Evolutionary conservation across 139 green algal species (phyloP).

Genomic region (Coccomyxa sp.): DNA sequence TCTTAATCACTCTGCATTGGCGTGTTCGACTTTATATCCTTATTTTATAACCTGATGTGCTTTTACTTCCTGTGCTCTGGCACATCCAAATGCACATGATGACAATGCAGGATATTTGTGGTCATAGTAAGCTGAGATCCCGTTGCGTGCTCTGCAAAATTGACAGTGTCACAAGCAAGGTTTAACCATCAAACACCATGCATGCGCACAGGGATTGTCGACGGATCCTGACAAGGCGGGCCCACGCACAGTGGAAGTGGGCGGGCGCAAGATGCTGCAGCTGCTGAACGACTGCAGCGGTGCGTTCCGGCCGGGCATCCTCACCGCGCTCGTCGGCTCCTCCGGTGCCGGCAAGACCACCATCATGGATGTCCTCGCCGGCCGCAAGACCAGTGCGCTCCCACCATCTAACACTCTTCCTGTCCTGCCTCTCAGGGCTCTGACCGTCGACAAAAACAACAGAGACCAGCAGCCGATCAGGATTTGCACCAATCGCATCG

Average conservation of each 20-base stretch:
- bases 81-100: no score
- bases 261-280: constrained; percentile 23
- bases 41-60: neutral
- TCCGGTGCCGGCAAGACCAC: constrained; percentile 54
- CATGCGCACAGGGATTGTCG: constrained; percentile 4
- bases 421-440: neutral
- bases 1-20: no score
- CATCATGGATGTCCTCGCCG: constrained; percentile 53
- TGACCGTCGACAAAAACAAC: no score
- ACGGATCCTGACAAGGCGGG: constrained; percentile 32
- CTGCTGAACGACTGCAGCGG: constrained; percentile 30
- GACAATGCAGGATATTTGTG: no score
- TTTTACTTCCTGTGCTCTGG: neutral
- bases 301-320: constrained; percentile 23
- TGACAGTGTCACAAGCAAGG: no score
- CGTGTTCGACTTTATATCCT: no score
- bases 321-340: constrained; percentile 32
- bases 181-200: no score
- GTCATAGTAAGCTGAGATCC: no score
- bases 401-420: neutral
- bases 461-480: no score
- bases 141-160: no score
- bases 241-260: neutral
- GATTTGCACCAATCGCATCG: no score
- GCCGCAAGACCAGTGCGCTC: constrained; percentile 37